Percentiles rank a stretch among this genome's conserved stretches.
Conservation (phyloP, 495 filamentous ascomycete species). For the Talaromyces liani region DNA sequence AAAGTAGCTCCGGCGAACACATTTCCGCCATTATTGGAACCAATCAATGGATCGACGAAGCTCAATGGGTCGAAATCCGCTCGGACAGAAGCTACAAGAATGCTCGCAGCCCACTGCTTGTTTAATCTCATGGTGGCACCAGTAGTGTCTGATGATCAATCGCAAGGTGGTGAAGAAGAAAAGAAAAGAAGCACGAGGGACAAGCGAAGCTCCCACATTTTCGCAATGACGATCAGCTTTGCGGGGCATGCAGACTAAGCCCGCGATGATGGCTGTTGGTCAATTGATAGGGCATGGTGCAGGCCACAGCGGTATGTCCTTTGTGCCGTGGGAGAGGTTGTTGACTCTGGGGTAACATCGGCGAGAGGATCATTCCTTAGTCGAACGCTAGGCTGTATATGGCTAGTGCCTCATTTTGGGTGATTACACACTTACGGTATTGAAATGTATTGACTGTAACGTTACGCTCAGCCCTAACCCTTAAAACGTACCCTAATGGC, state of each 20-base stretch:
- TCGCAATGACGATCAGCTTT: neutral
- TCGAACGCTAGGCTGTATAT: neutral
- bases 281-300: neutral
- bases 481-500: too few relatives aligned
- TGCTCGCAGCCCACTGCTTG: neutral
- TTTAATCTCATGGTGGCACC: neutral
- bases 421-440: neutral
- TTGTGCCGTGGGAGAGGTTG: neutral
- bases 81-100: neutral
- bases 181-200: neutral
- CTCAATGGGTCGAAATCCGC: slow-evolving; percentile 15
- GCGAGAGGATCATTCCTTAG: neutral
- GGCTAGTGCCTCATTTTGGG: neutral
- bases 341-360: neutral
- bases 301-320: neutral
- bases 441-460: neutral
- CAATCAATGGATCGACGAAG: slow-evolving; percentile 47
- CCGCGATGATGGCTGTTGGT: neutral
- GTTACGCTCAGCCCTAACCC: neutral
- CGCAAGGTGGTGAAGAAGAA: neutral
- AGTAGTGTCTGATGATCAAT: neutral
- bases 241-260: neutral
- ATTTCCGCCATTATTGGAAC: slow-evolving; percentile 51
- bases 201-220: neutral
- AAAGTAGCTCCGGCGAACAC: slow-evolving; percentile 70